Percentiles rank a stretch among this genome's conserved stretches.
These are phyloP conservation scores for Pichia insulana DNA, from an alignment of 805 yeast genomes.

Conservation along the genomic window DNA sequence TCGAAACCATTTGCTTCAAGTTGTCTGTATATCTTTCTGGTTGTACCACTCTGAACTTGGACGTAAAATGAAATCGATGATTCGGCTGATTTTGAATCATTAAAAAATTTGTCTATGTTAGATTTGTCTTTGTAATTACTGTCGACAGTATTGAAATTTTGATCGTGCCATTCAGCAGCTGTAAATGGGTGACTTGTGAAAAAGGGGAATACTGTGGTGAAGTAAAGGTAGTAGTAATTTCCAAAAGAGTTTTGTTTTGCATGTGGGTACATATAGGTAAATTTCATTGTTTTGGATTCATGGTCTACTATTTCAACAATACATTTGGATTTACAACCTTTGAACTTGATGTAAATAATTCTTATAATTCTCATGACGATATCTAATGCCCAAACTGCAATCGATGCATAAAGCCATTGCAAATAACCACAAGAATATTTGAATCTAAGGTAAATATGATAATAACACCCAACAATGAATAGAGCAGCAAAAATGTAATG, in stretches of 20 bases:
- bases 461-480: conserved; percentile 43
- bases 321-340: not conserved
- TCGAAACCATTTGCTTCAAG: not conserved
- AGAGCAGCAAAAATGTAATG: conserved; percentile 47
- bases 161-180: conserved; percentile 17
- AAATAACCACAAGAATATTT: conserved; percentile 17
- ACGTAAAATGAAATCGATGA: conserved; percentile 1
- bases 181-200: conserved; percentile 71
- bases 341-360: not conserved
- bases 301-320: conserved; percentile 1
- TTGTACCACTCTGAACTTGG: conserved; percentile 6
- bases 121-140: too few species aligned
- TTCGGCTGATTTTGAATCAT: too few species aligned
- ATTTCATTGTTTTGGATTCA: not conserved
- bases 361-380: conserved; percentile 33
- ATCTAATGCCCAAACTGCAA: conserved; percentile 42
- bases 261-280: not conserved
- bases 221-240: conserved; percentile 8
- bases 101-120: too few species aligned
- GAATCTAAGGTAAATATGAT: conserved; percentile 31
- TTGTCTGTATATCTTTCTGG: conserved; percentile 1
- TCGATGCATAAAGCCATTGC: conserved; percentile 25
- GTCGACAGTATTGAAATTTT: too few species aligned
- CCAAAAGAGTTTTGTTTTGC: not conserved
- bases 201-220: conserved; percentile 7